Base-by-base conservation (phyloP, 1,284 basidiomycete genomes). In the Taiwanofungus camphoratus region DNA sequence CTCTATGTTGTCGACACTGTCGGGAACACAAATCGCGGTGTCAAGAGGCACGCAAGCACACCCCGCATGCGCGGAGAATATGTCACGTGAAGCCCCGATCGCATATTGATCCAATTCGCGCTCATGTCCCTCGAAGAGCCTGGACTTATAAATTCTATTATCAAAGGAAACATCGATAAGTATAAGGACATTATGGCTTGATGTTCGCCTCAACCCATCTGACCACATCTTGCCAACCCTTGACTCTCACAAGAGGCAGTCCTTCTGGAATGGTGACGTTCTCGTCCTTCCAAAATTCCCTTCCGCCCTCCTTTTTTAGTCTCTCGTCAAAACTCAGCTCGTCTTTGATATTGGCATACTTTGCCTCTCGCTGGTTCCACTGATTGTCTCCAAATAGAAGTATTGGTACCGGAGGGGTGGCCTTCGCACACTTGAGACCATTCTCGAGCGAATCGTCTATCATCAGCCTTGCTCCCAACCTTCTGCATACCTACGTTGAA, bases 371-470 rank as follows among this genome's bases (percentile, higher is more conserved):
- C 56, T 66, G 68, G 61, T 87, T 88, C 87, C 87, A 91, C 40
- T 76, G 69, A 53, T 88, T 87, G 36, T 76, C 64, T n/a, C 87
- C 87, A 52, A 89, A 89, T 5, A 91, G 69, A 26, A 90, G 64
- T n/a, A 83, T 79, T 2, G 70, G 75, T 12, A 75, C 61, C 1
- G 67, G 66, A 13, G 64, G 57, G 29, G 67, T 44, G 29, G 53
- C 62, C 16, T 58, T 67, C 0, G 71, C 70, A 46, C 79, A 79
- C 43, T 79, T 72, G 11, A 85, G 54, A 13, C 82, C 82, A 60
- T 91, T 89, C 62, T 90, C 87, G 26, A 79, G 59, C 3, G 84
- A 87, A 64, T 91, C 87, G 64, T 91, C 87, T 45, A 90, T 79
- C 39, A 90, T 65, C 30, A 90, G 60, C 36, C 72, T 66, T 13